phyloP scores from a whole-genome alignment of 768 basidiomycete genomes.

The Hemileccinum impolitum region DNA sequence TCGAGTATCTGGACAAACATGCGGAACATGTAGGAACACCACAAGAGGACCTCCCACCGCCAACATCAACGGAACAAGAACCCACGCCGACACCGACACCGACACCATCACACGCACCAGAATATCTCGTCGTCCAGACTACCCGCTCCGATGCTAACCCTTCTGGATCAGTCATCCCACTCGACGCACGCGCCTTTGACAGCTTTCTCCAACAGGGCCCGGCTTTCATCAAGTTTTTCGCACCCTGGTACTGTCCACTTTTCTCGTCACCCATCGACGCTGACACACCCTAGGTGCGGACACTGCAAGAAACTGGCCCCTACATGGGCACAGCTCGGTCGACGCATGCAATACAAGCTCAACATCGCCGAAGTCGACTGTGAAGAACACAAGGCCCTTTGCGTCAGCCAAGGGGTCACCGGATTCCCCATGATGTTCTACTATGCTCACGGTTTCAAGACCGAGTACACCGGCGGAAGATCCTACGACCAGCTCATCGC shows the following conservation, averaged over 20 bases:
- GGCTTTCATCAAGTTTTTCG: slow-evolving; percentile 78
- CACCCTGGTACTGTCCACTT: slow-evolving; percentile 63
- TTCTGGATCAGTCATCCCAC: slow-evolving; percentile 22
- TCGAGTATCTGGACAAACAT: slow-evolving; percentile 52
- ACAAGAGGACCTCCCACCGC: too few species aligned
- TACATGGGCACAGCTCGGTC: slow-evolving; percentile 73
- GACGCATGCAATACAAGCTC: slow-evolving; percentile 62
- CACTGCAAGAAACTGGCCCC: slow-evolving; percentile 96
- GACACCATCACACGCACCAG: background rate
- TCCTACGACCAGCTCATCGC: slow-evolving; percentile 65
- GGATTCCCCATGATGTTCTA: slow-evolving; percentile 86
- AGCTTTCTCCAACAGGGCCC: slow-evolving; percentile 43
- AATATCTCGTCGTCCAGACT: slow-evolving; percentile 15
- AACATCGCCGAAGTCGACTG: slow-evolving; percentile 89
- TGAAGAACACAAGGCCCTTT: slow-evolving; percentile 67
- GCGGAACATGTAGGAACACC: slow-evolving; percentile 19
- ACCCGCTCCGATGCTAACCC: slow-evolving; percentile 20
- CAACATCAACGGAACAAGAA: too few species aligned
- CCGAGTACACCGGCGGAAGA: slow-evolving; percentile 75
- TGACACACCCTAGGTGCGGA: slow-evolving; percentile 57
- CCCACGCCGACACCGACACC: too few species aligned
- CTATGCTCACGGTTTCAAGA: slow-evolving; percentile 55
- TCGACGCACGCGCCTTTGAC: slow-evolving; percentile 36
- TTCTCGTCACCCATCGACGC: background rate
- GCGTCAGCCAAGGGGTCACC: slow-evolving; percentile 58